Evolutionary conservation across 2,329 filamentous ascomycete species (phyloP).

Genomic region (Exophiala calicioides): DNA sequence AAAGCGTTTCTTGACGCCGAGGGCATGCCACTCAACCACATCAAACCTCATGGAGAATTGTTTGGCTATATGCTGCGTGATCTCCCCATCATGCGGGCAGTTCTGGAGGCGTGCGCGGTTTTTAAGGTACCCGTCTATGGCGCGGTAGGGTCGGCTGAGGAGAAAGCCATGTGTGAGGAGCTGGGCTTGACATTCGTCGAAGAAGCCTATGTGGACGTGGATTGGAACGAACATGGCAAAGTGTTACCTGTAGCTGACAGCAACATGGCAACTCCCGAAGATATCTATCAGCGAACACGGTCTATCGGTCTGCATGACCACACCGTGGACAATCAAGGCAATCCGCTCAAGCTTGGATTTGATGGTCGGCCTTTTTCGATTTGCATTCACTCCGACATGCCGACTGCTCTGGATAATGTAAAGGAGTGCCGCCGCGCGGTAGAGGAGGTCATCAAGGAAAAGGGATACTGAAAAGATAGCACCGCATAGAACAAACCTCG

Average conservation of each 20-base stretch:
- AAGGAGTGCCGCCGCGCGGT: constrained; percentile 31
- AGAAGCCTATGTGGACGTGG: constrained; percentile 58
- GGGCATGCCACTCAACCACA: constrained; percentile 57
- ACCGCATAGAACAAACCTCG: no score
- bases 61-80: constrained; percentile 55
- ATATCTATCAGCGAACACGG: constrained; percentile 21
- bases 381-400: constrained; percentile 37
- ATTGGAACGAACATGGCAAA: constrained; percentile 52
- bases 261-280: constrained; percentile 34
- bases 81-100: constrained; percentile 51
- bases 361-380: constrained; percentile 33
- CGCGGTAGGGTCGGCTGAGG: constrained; percentile 52
- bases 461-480: no score
- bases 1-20: constrained; percentile 60
- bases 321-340: constrained; percentile 24
- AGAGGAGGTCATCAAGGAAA: constrained; percentile 29
- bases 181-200: constrained; percentile 55
- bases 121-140: constrained; percentile 53
- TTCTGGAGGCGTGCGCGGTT: constrained; percentile 42
- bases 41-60: constrained; percentile 64
- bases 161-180: constrained; percentile 55
- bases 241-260: constrained; percentile 40
- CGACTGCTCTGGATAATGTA: constrained; percentile 34
- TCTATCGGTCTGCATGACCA: constrained; percentile 24
- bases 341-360: constrained; percentile 29